Evolutionary conservation across 176 grass and related monocot species (phyloP), one percentile per base, ranked within the genome.

Genomic region (Rhipidocladum racemiflorum): DNA sequence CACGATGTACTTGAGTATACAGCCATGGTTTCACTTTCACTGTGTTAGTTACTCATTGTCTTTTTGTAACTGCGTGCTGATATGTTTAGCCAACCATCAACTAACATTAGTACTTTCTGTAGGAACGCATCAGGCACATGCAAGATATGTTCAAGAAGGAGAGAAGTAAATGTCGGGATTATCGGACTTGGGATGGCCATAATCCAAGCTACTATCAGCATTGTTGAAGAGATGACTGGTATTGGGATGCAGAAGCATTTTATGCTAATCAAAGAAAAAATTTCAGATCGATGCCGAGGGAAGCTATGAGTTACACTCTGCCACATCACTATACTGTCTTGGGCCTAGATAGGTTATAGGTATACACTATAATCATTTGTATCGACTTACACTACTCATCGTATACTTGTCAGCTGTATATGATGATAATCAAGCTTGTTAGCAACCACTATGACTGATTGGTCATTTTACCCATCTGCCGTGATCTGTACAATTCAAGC

Each of bases 341-440:
- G 84, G 94, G 91, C 21, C 91, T 97, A 65, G 85, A 89, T 64
- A 91, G 91, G 94, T 93, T n/a, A n/a, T n/a, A n/a, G n/a, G n/a
- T n/a, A 91, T 68, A 6, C 49, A 15, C 16, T 21, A 72, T 3
- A 32, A 1, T 61, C 25, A 61, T 61, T 61, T 28, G 15, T 2
- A 3, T 64, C 15, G 8, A 64, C 15, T 6, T 18, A 64, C 15
- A 1, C 2, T 64, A n/a, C n/a, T n/a, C n/a, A n/a, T 64, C 15
- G 3, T 18, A 61, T 78, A 7, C 9, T 28, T 64, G 0, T 62
- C 0, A 42, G 34, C 8, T 62, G 15, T 50, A 34, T 70, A 5
- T 27, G 28, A 77, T 35, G 27, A 48, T 69, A 32, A 7, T 16
- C 12, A 36, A 61, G 9, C 44, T 68, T 73, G 21, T 49, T 70